Evolutionary conservation across 306 rosid genomes (phyloP).

Genomic region (Corylus heterophylla): DNA sequence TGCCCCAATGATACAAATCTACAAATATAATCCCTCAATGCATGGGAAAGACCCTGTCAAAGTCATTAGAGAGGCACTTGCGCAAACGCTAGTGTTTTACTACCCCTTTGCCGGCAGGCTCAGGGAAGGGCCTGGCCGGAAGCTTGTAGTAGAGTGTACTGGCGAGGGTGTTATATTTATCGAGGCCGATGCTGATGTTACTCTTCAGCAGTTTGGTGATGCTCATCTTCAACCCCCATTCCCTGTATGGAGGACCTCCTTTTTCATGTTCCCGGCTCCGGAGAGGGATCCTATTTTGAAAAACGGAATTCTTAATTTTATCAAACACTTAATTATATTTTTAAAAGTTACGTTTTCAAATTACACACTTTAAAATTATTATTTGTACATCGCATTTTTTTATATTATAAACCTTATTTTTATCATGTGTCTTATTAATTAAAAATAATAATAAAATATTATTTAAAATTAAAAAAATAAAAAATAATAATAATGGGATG

Average conservation of each 20-base stretch:
- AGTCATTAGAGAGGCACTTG: slow-evolving; percentile 39
- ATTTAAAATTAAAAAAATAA: no score
- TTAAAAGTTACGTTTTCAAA: no score
- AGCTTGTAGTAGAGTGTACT: slow-evolving; percentile 8
- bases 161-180: neutral
- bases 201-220: neutral
- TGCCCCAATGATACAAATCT: slow-evolving; percentile 38
- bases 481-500: no score
- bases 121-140: slow-evolving; percentile 33
- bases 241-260: neutral
- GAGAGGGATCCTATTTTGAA: neutral
- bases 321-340: no score
- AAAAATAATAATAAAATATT: no score
- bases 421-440: no score
- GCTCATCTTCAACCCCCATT: neutral
- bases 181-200: slow-evolving; percentile 1
- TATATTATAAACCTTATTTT: no score
- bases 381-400: no score
- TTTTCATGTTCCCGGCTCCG: neutral
- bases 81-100: slow-evolving; percentile 36
- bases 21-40: slow-evolving; percentile 32
- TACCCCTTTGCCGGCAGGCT: slow-evolving; percentile 49
- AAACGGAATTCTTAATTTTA: no score
- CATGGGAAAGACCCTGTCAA: slow-evolving; percentile 31
- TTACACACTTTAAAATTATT: no score